Evolutionary conservation across 1,139 yeast species (phyloP).

Genomic region (Taphrina pruni): DNA sequence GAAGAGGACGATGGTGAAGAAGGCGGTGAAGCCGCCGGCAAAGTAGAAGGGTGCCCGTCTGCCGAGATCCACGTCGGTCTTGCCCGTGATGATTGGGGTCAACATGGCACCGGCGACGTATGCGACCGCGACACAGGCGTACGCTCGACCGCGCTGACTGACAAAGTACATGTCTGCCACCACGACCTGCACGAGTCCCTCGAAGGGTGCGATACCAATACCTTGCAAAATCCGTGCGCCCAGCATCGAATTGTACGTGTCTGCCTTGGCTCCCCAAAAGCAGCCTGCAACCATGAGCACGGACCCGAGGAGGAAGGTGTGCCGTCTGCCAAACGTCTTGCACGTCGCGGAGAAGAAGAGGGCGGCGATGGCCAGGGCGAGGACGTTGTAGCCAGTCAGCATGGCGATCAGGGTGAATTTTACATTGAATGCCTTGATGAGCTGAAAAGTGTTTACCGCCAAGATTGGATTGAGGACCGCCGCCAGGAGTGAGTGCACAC

Average conservation of each 20-base stretch:
- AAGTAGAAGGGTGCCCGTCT: conserved; percentile 46
- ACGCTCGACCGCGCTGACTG: conserved; percentile 46
- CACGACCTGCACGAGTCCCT: conserved; percentile 45
- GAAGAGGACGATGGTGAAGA: conserved; percentile 42
- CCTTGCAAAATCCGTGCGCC: conserved; percentile 47
- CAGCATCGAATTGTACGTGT: conserved; percentile 44
- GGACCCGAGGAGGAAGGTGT: conserved; percentile 44
- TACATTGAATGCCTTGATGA: conserved; percentile 40
- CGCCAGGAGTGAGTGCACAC: conserved; percentile 48
- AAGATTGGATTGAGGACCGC: conserved; percentile 44
- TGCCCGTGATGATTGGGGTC: conserved; percentile 46
- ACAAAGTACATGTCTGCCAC: conserved; percentile 47
- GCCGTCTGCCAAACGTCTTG: conserved; percentile 45
- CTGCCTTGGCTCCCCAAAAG: conserved; percentile 45
- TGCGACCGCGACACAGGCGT: conserved; percentile 44
- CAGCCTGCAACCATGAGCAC: conserved; percentile 44
- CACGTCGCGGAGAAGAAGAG: conserved; percentile 45
- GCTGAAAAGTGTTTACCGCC: conserved; percentile 44
- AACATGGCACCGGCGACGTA: conserved; percentile 45
- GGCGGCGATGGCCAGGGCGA: conserved; percentile 44
- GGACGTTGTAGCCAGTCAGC: conserved; percentile 46
- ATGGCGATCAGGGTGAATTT: conserved; percentile 44
- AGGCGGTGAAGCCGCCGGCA: conserved; percentile 42
- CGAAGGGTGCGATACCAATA: conserved; percentile 46
- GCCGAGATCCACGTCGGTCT: conserved; percentile 41